Conservation (phyloP, 495 filamentous ascomycete genomes). For the Astrocystis sublimbata region DNA sequence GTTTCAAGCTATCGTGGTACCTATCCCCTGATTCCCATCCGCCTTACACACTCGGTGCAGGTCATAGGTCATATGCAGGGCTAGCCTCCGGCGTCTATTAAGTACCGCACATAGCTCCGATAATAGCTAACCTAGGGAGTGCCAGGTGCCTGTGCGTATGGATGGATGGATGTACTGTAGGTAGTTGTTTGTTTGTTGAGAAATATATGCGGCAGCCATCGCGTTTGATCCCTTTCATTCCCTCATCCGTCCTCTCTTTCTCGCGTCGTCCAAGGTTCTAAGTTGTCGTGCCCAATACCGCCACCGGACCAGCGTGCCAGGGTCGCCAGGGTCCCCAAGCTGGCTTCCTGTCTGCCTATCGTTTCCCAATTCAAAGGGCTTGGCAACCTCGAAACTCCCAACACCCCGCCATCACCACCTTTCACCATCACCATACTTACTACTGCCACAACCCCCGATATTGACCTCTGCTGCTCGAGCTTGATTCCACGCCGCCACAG, state of each 20-base stretch:
- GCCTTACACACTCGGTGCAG: background rate
- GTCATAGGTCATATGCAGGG: background rate
- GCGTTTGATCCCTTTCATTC: too few relatives aligned
- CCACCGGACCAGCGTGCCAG: background rate
- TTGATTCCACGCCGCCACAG: background rate
- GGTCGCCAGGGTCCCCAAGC: background rate
- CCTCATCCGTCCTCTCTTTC: too few relatives aligned
- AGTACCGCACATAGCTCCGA: too few relatives aligned
- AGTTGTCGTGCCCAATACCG: background rate
- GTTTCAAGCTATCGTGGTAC: slow-evolving; percentile 15
- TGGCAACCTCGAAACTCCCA: slow-evolving; percentile 3
- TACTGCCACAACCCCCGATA: background rate
- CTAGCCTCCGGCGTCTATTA: too few relatives aligned
- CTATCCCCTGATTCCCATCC: slow-evolving; percentile 13
- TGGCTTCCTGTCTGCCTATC: background rate
- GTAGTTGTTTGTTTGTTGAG: too few relatives aligned
- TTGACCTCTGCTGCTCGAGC: too few relatives aligned
- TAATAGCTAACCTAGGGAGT: too few relatives aligned
- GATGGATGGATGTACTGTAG: too few relatives aligned
- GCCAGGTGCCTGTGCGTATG: too few relatives aligned
- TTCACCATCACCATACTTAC: background rate
- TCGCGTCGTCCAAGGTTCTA: too few relatives aligned
- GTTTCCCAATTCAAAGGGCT: slow-evolving; percentile 8
- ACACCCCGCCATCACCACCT: slow-evolving; percentile 10
- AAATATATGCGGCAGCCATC: too few relatives aligned